Conservation (phyloP, 768 basidiomycete genomes). For the Leccinellum luteum region DNA sequence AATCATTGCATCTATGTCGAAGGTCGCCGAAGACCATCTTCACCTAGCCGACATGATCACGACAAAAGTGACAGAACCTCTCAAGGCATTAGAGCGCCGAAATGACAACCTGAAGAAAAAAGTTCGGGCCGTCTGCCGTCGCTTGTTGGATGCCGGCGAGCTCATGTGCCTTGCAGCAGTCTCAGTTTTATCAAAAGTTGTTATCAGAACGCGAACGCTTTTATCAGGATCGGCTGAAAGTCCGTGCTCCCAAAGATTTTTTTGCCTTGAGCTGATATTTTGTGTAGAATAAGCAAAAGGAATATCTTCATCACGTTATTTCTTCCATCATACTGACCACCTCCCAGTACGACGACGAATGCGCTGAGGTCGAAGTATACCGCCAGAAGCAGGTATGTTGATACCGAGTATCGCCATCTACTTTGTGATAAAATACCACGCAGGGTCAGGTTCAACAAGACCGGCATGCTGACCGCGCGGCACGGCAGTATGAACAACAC, state of each 20-base stretch:
- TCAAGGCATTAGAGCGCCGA: slow-evolving; percentile 57
- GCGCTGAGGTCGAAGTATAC: slow-evolving; percentile 64
- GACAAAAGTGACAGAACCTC: slow-evolving; percentile 59
- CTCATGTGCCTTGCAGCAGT: slow-evolving; percentile 48
- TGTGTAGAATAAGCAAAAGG: slow-evolving; percentile 34
- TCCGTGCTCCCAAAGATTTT: slow-evolving; percentile 27
- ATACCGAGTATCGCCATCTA: not conserved
- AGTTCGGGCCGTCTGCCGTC: slow-evolving; percentile 31
- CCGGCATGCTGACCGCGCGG: slow-evolving; percentile 69
- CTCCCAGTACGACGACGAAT: slow-evolving; percentile 75
- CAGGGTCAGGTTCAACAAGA: slow-evolving; percentile 72
- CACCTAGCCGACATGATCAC: slow-evolving; percentile 60
- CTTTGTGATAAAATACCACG: slow-evolving; percentile 5
- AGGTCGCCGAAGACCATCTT: slow-evolving; percentile 66
- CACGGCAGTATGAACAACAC: slow-evolving; percentile 75
- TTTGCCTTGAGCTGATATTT: slow-evolving; percentile 1
- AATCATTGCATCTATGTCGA: slow-evolving; percentile 58
- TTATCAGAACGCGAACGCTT: slow-evolving; percentile 66
- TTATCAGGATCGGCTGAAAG: slow-evolving; percentile 70
- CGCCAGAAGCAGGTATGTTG: slow-evolving; percentile 71
- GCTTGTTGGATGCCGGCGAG: not conserved
- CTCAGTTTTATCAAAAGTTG: slow-evolving; percentile 67
- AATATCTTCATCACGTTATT: slow-evolving; percentile 2
- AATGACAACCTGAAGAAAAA: slow-evolving; percentile 70
- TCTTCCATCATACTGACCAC: slow-evolving; percentile 9